Evolutionary conservation across 140 eudicot genomes (phyloP), one percentile per base, ranked within the genome.

Genomic region (Bidens hawaiensis): DNA sequence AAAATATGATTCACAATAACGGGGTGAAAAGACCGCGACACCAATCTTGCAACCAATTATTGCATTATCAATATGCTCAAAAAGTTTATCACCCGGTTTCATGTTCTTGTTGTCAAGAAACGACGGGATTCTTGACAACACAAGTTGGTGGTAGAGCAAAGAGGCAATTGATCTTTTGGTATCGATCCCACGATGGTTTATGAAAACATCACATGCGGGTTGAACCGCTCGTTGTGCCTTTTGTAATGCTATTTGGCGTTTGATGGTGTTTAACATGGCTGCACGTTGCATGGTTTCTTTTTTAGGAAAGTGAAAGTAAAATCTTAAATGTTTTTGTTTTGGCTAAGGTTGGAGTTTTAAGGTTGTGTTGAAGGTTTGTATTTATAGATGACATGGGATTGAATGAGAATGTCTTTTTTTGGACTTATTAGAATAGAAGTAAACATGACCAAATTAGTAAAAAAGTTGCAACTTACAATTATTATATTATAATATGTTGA

Each of bases 81-180:
- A 89, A 53, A 89, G 75, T 64, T 82, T 82, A 58, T 89, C 97
- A 0, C 97, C 97, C 0, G 97, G 94, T 38, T 81, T 81, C 97
- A 89, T 85, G 62, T 65, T 82, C 77, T 89, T 89, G 86, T 81
- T 89, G 83, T 89, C 97, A 72, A 89, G 75, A 68, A 89, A 89
- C 0, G 95, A 75, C 1, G 76, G 75, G 24, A 85, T 36, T 60
- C 82, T 70, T 6, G 83, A 79, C 49, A 82, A 48, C 15, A 30
- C 11, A 0, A 89, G 82, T 30, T 89, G 86, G 15, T 85, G 79
- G 36, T 77, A 85, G 1, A 88, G 55, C 71, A 88, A 78, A 0
- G 94, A 75, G 0, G 94, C 94, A 3, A 85, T 43, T 2, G 88
- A 72, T 40, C 84, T 62, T 54, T 89, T 89, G 0, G 97, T 89